Conservation (phyloP, 352 stramenopile species). For the Globisporangium spinosum region DNA sequence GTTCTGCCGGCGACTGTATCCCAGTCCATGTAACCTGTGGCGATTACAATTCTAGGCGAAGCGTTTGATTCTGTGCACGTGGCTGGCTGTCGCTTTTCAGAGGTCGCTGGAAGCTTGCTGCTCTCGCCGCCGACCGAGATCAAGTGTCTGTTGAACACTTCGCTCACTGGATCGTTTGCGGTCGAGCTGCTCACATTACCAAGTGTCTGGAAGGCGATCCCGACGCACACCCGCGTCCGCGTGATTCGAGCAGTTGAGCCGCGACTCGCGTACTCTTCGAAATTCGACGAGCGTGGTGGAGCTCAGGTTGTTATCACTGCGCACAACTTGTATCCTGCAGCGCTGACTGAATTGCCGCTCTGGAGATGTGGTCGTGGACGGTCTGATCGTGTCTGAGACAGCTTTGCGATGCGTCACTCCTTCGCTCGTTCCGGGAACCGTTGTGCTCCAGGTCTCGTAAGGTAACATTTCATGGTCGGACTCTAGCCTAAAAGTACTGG, state of each 20-base stretch:
- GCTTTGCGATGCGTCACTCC: slow-evolving; percentile 34
- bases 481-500: slow-evolving; percentile 23
- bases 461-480: slow-evolving; percentile 39
- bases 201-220: slow-evolving; percentile 16
- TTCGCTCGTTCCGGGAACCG: slow-evolving; percentile 20
- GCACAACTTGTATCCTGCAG: slow-evolving; percentile 20
- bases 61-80: slow-evolving; percentile 25
- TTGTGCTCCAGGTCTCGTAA: slow-evolving; percentile 28
- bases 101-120: background rate
- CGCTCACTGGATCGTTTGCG: slow-evolving; percentile 24
- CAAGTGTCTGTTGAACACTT: slow-evolving; percentile 33
- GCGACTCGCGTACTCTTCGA: slow-evolving; percentile 18
- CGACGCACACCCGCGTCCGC: slow-evolving; percentile 24
- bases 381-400: slow-evolving; percentile 23
- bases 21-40: slow-evolving; percentile 18
- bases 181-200: slow-evolving; percentile 20
- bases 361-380: slow-evolving; percentile 23
- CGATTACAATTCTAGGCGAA: slow-evolving; percentile 27
- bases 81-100: slow-evolving; percentile 29
- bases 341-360: slow-evolving; percentile 35
- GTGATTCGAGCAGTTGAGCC: slow-evolving; percentile 30
- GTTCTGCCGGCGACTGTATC: slow-evolving; percentile 35
- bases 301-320: slow-evolving; percentile 29
- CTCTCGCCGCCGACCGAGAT: slow-evolving; percentile 1
- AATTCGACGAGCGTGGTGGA: slow-evolving; percentile 51